Conservation (phyloP, 2,329 filamentous ascomycete species). For the Colletotrichum sansevieriae region DNA sequence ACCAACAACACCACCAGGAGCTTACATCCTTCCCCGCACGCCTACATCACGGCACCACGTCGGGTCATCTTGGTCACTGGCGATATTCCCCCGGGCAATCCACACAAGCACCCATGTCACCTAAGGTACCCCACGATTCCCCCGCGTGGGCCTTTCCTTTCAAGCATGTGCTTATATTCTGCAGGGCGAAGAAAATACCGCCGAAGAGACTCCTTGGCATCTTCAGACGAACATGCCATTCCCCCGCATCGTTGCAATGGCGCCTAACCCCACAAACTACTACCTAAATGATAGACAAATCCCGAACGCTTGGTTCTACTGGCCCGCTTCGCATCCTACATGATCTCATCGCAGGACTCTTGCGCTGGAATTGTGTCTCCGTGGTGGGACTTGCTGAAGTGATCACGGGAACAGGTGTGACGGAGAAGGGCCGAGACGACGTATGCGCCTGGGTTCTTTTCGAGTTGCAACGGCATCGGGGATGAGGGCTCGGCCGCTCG, state of each 20-base stretch:
- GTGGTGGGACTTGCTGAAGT: background rate
- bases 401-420: slow-evolving; percentile 11
- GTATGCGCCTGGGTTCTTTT: background rate
- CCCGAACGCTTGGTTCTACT: slow-evolving; percentile 10
- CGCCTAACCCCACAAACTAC: slow-evolving; percentile 14
- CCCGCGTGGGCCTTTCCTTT: slow-evolving; percentile 2
- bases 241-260: slow-evolving; percentile 22
- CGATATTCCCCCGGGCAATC: background rate
- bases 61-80: slow-evolving; percentile 1
- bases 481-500: background rate
- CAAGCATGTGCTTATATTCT: background rate
- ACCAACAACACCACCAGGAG: background rate
- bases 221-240: background rate
- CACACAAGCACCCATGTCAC: background rate
- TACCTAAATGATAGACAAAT: background rate
- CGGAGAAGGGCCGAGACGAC: slow-evolving; percentile 14
- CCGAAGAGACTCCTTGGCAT: slow-evolving; percentile 18
- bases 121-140: slow-evolving; percentile 23
- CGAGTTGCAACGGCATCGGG: background rate
- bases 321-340: background rate
- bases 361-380: background rate
- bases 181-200: slow-evolving; percentile 7
- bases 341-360: slow-evolving; percentile 16
- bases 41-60: slow-evolving; percentile 17
- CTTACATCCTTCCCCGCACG: slow-evolving; percentile 28